Base-by-base conservation (phyloP, 2,329 filamentous ascomycete genomes). In the Verticillium isaacii region DNA sequence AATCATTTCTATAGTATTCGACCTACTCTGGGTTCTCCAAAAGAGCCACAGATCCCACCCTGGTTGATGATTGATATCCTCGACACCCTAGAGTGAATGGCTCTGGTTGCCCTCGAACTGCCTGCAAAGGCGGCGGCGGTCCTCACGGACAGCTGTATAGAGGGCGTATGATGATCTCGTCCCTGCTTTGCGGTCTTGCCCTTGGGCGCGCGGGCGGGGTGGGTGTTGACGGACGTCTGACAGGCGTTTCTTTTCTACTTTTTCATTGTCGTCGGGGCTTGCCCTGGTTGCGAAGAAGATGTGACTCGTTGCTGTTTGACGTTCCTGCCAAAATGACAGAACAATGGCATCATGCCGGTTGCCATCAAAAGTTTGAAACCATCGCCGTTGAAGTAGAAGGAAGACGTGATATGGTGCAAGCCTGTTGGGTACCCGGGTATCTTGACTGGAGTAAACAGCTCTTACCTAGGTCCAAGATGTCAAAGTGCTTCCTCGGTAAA, bases 1-100 rank as follows among this genome's bases (percentile, higher is more conserved):
- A 93, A 94, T 94, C 91, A 92, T 91, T 96, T 96, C 90, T 96
- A 93, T 93, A 97, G 92, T 93, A 89, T 85, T 91, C 88, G 88
- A 93, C 90, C 85, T 84, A 85, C 88, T 92, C 91, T 95, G 89
- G 92, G 88, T 89, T 94, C 86, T 87, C 87, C 85, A 93, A 85
- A 90, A 84, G 84, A 96, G 93, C 91, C 86, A 92, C 90, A 94
- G 89, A 92, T 86, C 87, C 87, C 86, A 94, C 88, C 90, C 91
- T 92, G 91, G 91, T 90, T 91, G 92, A 96, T 95, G 92, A 96
- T 78, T 79, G 72, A 91, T 85, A 89, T 91, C 91, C 90, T 91
- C 91, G 87, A 83, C 84, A 81, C 89, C 89, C 88, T 86, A 91
- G 90, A 93, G 91, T 95, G 91, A 93, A 89, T 83, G 82, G 79